Base-by-base conservation (phyloP, 441 rosid genomes). In the Flueggea neowawraea region DNA sequence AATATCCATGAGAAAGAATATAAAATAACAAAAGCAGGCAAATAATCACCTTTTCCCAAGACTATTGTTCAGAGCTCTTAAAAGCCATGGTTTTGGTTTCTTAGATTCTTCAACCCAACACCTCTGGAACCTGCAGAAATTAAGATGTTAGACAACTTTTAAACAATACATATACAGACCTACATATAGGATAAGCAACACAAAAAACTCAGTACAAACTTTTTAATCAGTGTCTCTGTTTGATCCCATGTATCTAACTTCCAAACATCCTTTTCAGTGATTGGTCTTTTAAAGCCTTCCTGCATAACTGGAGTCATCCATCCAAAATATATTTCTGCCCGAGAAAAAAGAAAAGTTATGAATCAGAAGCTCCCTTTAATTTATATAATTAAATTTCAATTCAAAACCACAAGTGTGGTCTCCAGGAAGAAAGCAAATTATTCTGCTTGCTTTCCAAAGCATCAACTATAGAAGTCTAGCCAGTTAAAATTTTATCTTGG, bases 261-360 rank as follows among this genome's bases (percentile, higher is more conserved):
- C 99, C 97, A 95, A 16, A 90, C 89, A 78, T 92, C 97, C 79
- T 78, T 88, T 73, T 92, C 99, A 11, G 89, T 92, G 58, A 95
- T 77, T 8, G 97, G 97, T 69, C 78, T 88, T 76, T 55, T 87
- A 69, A 82, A 83, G 44, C 97, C 97, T 80, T 73, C 81, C 80
- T 80, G 72, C 98, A 95, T 84, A 51, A 92, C 88, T 31, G 97
- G 96, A 59, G 89, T 95, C 76, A 92, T 83, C 99, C 98, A 95
- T 62, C 86, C 80, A 73, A 87, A 95, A 76, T 71, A 84, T 67
- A 87, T 90, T 72, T 82, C 98, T 95, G 69, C n/a, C 17, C 41
- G 57, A 65, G 41, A 62, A 50, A 54, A 65, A 66, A 4, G 22
- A 54, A 66, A 53, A 60, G 28, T 70, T 64, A 48, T 52, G 36